Percentiles rank a stretch among this genome's conserved stretches.
Evolutionary conservation across 129 eudicot species (phyloP).

Genomic region (Pulicaria dysenterica): DNA sequence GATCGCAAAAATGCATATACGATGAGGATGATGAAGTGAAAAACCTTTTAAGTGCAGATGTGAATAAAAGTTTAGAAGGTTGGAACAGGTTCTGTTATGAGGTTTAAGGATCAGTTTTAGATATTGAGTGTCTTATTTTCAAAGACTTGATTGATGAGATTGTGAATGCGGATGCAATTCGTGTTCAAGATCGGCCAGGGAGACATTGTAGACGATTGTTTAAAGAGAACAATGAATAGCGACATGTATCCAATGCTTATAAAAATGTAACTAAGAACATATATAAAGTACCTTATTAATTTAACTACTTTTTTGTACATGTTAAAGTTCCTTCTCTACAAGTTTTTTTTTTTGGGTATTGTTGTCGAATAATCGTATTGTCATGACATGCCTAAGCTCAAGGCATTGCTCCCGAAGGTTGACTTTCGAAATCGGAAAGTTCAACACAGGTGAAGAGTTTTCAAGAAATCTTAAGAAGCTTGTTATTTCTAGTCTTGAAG

Average conservation of each 20-base stretch:
- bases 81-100: slow-evolving; percentile 54
- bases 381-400: not conserved
- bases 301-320: slow-evolving; percentile 17
- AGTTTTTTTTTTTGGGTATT: not conserved
- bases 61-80: slow-evolving; percentile 46
- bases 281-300: slow-evolving; percentile 20
- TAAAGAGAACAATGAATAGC: slow-evolving; percentile 22
- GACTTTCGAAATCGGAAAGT: not conserved
- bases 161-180: slow-evolving; percentile 45
- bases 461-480: no score
- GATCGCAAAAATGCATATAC: slow-evolving; percentile 34
- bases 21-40: slow-evolving; percentile 57
- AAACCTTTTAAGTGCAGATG: slow-evolving; percentile 54
- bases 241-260: slow-evolving; percentile 29
- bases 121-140: slow-evolving; percentile 75
- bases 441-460: not conserved
- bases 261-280: slow-evolving; percentile 20
- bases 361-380: not conserved
- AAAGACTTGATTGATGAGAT: slow-evolving; percentile 80
- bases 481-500: no score
- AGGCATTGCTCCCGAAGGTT: no score
- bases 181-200: slow-evolving; percentile 29
- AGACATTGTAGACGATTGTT: slow-evolving; percentile 48
- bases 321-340: not conserved
- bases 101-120: slow-evolving; percentile 71